These are phyloP conservation scores for Penicillium roqueforti DNA, from an alignment of 495 filamentous ascomycete genomes.

Conservation along the genomic window DNA sequence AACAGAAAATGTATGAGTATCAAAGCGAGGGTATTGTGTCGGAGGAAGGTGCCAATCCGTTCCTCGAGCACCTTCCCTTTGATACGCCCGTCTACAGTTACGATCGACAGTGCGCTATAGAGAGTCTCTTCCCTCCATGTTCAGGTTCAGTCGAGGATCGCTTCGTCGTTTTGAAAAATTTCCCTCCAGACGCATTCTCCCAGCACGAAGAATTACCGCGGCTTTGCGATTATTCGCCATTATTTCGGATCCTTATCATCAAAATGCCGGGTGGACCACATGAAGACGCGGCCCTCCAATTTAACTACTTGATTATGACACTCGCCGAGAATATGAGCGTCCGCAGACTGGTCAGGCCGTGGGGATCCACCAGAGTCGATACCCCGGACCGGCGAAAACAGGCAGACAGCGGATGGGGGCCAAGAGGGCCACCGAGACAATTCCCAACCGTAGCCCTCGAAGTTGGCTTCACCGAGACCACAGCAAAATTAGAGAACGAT, in stretches of 20 bases:
- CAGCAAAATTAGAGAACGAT: not conserved
- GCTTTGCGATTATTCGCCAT: conserved; percentile 6
- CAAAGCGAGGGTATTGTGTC: not conserved
- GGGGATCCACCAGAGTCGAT: not conserved
- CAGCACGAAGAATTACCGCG: not conserved
- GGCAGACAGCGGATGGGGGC: conserved; percentile 6
- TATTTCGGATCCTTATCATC: conserved; percentile 6
- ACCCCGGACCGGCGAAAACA: conserved; percentile 4
- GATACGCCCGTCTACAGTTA: not conserved
- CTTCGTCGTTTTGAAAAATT: not conserved
- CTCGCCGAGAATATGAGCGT: not conserved
- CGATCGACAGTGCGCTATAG: not conserved
- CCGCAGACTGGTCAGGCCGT: not conserved
- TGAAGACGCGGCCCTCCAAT: not conserved
- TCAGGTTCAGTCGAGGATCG: not conserved
- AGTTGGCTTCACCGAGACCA: conserved; percentile 4
- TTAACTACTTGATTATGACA: not conserved
- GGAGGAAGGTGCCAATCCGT: not conserved
- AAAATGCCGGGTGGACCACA: not conserved
- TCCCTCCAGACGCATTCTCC: not conserved
- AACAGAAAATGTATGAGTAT: not conserved
- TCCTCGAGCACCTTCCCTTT: not conserved
- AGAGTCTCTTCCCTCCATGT: not conserved
- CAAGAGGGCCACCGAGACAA: conserved; percentile 1
- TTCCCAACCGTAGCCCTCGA: conserved; percentile 5